Evolutionary conservation across 1,139 yeast species (phyloP), one percentile per base, ranked within the genome.

Genomic region (Lodderomyces orthopsilosis): DNA sequence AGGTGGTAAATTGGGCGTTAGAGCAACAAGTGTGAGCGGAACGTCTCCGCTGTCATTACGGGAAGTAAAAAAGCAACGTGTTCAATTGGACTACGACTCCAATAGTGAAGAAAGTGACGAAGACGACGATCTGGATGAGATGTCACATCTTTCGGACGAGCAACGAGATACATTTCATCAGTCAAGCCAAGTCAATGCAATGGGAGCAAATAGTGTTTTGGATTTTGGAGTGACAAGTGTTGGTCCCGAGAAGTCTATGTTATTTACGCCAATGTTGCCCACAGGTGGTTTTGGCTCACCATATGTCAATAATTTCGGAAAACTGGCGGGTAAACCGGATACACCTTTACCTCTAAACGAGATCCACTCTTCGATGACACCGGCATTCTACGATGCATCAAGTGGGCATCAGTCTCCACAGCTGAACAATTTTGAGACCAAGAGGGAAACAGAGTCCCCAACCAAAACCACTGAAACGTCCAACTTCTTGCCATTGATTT

Each of bases 401-500:
- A 41, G 39, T 21, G 35, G 36, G 12, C 54, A 48, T 19, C 50
- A 47, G 23, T 42, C 51, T 5, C 49, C 50, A 7, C 44, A 14
- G 26, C 10, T n/a, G 43, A 34, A 14, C 17, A 21, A 22, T n/a
- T 35, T 22, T 15, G 33, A 37, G 37, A 34, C 15, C 38, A 42
- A 35, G n/a, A 40, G n/a, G 35, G 24, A 13, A 27, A 12, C 28
- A 23, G 48, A 41, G 23, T 43, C 47, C 3, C 47, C 52, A 5
- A 26, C 42, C 8, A 54, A 55, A 35, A 51, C 56, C 6, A 52
- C 64, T 1, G 77, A 71, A 43, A 65, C 77, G 0, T 65, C 75
- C 1, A 83, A 81, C 51, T 80, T 81, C 56, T 59, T 83, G 32
- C 90, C 89, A 1, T 78, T 84, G 57, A 69, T 84, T 15, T 58